Evolutionary conservation across 345 rosid species (phyloP).

Genomic region (Boechera retrofracta): DNA sequence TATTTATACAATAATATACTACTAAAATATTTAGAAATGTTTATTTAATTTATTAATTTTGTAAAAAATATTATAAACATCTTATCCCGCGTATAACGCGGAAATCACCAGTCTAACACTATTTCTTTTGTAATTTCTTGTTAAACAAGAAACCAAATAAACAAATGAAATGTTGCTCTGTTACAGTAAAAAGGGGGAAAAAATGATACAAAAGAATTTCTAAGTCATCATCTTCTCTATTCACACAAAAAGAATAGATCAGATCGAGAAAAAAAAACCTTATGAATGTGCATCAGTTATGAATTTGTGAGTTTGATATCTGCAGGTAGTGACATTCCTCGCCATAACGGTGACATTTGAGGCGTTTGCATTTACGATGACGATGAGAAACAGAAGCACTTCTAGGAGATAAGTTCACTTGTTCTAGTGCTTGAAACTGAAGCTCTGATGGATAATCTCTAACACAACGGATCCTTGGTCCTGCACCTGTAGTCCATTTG

Average conservation of each 20-base stretch:
- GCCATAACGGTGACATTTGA: conserved; percentile 43
- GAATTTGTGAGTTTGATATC: conserved; percentile 34
- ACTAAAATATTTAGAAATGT: no score
- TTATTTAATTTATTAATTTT: no score
- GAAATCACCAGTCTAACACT: not conserved
- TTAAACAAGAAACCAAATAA: conserved; percentile 40
- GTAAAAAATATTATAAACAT: no score
- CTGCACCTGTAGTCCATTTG: conserved; percentile 97
- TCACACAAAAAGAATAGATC: conserved; percentile 67
- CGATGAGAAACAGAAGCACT: conserved; percentile 48
- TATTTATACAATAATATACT: no score
- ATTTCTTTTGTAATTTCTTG: conserved; percentile 37
- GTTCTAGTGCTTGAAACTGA: conserved; percentile 86
- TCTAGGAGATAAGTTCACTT: conserved; percentile 85
- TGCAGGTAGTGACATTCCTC: conserved; percentile 45
- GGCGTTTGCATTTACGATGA: conserved; percentile 33
- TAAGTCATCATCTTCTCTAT: conserved; percentile 57
- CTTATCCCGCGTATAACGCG: no score
- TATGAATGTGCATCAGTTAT: conserved; percentile 19
- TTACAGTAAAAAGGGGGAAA: conserved; percentile 30
- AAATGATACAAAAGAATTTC: conserved; percentile 55
- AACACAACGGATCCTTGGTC: conserved; percentile 94
- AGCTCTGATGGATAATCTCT: conserved; percentile 85
- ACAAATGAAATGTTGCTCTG: conserved; percentile 41
- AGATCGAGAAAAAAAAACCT: conserved; percentile 23